Evolutionary conservation across 2,329 filamentous ascomycete genomes (phyloP).

Genomic region (Fusarium concolor): DNA sequence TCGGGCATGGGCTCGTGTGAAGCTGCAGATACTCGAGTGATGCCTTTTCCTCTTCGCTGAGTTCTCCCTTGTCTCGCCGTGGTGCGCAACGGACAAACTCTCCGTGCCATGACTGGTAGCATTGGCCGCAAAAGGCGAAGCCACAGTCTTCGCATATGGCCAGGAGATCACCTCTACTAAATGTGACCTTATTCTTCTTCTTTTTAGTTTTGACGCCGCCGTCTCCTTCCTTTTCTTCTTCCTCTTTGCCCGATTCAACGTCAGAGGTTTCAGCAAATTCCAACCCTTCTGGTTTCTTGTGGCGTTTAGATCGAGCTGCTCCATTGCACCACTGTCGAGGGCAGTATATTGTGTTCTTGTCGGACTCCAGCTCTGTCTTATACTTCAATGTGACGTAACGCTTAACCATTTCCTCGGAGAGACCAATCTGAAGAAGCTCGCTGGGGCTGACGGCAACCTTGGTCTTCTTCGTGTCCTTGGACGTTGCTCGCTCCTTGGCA

Average conservation of each 20-base stretch:
- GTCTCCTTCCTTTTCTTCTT: constrained; percentile 50
- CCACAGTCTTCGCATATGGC: constrained; percentile 89
- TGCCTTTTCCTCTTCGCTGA: constrained; percentile 86
- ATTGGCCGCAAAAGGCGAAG: constrained; percentile 85
- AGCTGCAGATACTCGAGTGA: constrained; percentile 84
- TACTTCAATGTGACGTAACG: constrained; percentile 92
- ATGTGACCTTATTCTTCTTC: constrained; percentile 48
- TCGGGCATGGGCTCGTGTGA: constrained; percentile 89
- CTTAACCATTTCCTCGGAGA: constrained; percentile 78
- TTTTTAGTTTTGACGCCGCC: constrained; percentile 35
- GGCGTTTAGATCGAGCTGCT: constrained; percentile 80
- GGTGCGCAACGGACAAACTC: constrained; percentile 78
- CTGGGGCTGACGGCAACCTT: constrained; percentile 81
- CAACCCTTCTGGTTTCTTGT: constrained; percentile 76
- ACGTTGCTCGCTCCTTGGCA: constrained; percentile 68
- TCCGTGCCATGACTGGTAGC: constrained; percentile 88
- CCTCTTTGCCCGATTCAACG: constrained; percentile 62
- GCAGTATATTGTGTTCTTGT: constrained; percentile 93
- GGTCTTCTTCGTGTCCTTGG: constrained; percentile 60
- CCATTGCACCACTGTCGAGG: constrained; percentile 93
- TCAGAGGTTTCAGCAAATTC: constrained; percentile 69
- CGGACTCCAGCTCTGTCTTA: constrained; percentile 90
- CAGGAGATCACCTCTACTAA: constrained; percentile 71
- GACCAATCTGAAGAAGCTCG: constrained; percentile 82
- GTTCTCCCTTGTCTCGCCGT: constrained; percentile 73